Conservation (phyloP, 495 filamentous ascomycete species). For the Xylaria bambusicola region DNA sequence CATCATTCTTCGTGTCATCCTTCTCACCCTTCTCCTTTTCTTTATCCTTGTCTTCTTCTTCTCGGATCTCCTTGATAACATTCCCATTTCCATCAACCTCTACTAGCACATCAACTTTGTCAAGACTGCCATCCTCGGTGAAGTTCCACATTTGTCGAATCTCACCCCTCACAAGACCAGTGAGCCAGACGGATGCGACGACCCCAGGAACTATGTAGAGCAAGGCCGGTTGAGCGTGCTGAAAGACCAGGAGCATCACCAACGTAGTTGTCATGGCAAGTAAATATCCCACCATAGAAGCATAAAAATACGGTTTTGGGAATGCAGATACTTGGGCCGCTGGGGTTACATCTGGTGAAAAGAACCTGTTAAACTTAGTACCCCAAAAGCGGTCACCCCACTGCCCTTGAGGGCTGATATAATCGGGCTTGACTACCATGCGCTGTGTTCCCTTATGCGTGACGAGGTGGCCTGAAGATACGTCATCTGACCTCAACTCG, state of each 20-base stretch:
- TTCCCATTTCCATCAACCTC: conserved; percentile 37
- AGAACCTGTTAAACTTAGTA: conserved; percentile 31
- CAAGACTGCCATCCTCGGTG: conserved; percentile 66
- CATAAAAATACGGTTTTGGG: conserved; percentile 85
- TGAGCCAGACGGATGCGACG: conserved; percentile 73
- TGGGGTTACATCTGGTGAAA: conserved; percentile 42
- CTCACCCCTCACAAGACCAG: conserved; percentile 71
- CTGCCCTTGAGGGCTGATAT: conserved; percentile 59
- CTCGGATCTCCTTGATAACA: conserved; percentile 22
- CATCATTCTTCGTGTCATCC: not conserved
- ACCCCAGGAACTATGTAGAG: conserved; percentile 93
- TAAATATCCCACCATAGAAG: conserved; percentile 75
- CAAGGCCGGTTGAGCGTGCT: conserved; percentile 87
- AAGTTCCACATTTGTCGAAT: conserved; percentile 75
- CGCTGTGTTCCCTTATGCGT: conserved; percentile 33
- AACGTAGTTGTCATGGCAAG: conserved; percentile 78
- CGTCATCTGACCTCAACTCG: conserved; percentile 39
- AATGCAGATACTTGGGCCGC: conserved; percentile 58
- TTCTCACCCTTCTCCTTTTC: conserved; percentile 2
- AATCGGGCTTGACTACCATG: conserved; percentile 57
- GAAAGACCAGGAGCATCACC: conserved; percentile 71
- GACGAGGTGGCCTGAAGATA: conserved; percentile 35
- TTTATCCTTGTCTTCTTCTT: conserved; percentile 16
- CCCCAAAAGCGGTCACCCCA: conserved; percentile 92
- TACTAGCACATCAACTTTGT: conserved; percentile 49